Conservation (phyloP, 2,329 filamentous ascomycete species). For the Beauveria australis region DNA sequence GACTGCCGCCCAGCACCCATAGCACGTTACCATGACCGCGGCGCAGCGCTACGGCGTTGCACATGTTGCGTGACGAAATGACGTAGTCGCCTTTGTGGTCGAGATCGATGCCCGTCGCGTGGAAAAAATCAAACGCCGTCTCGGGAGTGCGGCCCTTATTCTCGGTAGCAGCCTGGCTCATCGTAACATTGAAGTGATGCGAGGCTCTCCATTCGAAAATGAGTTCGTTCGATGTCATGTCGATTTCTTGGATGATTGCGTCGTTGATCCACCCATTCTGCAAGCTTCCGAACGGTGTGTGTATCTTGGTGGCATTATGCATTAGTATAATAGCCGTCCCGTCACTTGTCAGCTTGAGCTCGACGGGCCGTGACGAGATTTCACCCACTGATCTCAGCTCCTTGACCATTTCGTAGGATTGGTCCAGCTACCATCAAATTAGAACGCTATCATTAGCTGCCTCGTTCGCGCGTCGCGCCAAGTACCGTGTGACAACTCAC, state of each 20-base stretch:
- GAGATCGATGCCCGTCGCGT: constrained; percentile 51
- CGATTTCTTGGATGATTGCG: constrained; percentile 35
- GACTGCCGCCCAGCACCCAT: constrained; percentile 45
- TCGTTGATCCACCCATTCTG: constrained; percentile 23
- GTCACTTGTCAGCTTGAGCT: constrained; percentile 31
- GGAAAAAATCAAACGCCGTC: constrained; percentile 45
- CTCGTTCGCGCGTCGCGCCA: background rate
- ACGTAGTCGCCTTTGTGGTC: constrained; percentile 39
- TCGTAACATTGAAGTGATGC: constrained; percentile 20
- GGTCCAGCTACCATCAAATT: constrained; percentile 19
- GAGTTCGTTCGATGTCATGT: constrained; percentile 39
- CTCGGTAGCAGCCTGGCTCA: constrained; percentile 14
- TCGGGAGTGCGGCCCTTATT: constrained; percentile 15
- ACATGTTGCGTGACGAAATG: constrained; percentile 43
- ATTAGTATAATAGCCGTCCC: constrained; percentile 32
- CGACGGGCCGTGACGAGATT: constrained; percentile 24
- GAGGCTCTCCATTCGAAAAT: constrained; percentile 38
- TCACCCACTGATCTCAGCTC: constrained; percentile 18
- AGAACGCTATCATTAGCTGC: background rate
- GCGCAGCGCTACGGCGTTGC: constrained; percentile 39
- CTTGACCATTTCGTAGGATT: constrained; percentile 22
- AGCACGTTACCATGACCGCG: constrained; percentile 17
- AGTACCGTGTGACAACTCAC: constrained; percentile 17
- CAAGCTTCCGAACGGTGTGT: constrained; percentile 19
- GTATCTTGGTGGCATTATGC: constrained; percentile 23